A percentile compares a stretch with the other conserved stretches of the same genome.
Conservation (phyloP, 305 asterid genomes). For the Solanum hybrid region DNA sequence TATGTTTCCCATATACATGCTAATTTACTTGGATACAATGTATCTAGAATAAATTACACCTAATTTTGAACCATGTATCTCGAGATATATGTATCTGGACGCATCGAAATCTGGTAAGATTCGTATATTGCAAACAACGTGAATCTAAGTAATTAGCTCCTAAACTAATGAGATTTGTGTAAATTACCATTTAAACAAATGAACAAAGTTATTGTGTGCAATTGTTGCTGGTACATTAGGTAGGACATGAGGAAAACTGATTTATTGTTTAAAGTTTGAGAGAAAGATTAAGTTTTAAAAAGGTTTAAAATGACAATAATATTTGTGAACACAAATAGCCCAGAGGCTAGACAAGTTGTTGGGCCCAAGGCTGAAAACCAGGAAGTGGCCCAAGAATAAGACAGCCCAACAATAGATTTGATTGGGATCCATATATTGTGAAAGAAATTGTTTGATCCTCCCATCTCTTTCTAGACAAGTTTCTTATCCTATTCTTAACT, state of each 20-base stretch:
- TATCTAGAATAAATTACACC: neutral
- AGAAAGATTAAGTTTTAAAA: too few species aligned
- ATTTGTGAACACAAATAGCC: neutral
- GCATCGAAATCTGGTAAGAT: neutral
- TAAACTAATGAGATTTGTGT: neutral
- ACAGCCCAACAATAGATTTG: neutral
- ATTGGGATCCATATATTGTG: neutral
- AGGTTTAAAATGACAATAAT: neutral
- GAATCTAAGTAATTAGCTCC: neutral
- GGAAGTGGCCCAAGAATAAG: neutral
- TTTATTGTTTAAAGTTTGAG: neutral
- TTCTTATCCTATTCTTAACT: neutral
- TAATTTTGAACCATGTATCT: neutral
- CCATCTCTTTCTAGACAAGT: neutral
- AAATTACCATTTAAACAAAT: neutral
- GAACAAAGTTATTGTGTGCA: neutral
- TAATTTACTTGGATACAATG: neutral
- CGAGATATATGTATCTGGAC: neutral
- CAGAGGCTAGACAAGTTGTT: neutral
- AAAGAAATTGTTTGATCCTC: too few species aligned
- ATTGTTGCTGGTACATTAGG: slow-evolving; percentile 15
- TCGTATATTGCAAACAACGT: neutral
- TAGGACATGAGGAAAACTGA: neutral
- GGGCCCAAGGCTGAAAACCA: neutral
- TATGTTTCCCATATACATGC: neutral